These are phyloP conservation scores for Cornus kousa DNA, from an alignment of 148 eudicot species.

Conservation along the genomic window DNA sequence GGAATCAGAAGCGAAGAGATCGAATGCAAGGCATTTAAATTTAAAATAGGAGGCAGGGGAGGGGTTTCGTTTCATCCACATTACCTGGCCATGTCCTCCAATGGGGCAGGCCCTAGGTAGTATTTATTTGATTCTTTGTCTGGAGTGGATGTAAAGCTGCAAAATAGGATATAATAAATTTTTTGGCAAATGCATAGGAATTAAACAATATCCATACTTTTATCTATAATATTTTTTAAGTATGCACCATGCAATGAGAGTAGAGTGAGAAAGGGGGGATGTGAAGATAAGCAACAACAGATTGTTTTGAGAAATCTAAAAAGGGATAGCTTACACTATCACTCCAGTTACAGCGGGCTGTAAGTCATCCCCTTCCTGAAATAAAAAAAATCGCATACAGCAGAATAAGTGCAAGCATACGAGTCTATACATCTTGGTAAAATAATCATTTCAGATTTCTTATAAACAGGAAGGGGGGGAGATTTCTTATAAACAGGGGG, in stretches of 20 bases:
- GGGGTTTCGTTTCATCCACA: not conserved
- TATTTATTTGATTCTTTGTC: constrained; percentile 72
- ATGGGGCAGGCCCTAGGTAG: constrained; percentile 91
- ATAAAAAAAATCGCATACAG: not conserved
- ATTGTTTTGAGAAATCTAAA: no score
- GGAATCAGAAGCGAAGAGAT: not conserved
- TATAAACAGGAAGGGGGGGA: not conserved
- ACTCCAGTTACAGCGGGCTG: constrained; percentile 65
- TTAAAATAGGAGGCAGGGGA: not conserved
- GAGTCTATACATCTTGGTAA: not conserved
- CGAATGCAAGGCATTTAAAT: not conserved
- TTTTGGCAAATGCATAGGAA: not conserved
- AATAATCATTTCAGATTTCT: not conserved
- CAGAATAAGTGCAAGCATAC: not conserved
- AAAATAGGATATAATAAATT: not conserved
- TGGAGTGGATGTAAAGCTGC: constrained; percentile 96
- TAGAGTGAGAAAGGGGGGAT: no score
- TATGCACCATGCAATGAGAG: no score
- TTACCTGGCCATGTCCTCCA: constrained; percentile 86
- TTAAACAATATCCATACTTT: no score
- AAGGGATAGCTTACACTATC: constrained; percentile 58
- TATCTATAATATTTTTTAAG: no score
- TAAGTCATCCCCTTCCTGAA: constrained; percentile 68
- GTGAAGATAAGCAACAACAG: no score
- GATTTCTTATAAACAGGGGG: no score